Conservation (phyloP, 2,329 filamentous ascomycete genomes). For the Fusarium nodosum region DNA sequence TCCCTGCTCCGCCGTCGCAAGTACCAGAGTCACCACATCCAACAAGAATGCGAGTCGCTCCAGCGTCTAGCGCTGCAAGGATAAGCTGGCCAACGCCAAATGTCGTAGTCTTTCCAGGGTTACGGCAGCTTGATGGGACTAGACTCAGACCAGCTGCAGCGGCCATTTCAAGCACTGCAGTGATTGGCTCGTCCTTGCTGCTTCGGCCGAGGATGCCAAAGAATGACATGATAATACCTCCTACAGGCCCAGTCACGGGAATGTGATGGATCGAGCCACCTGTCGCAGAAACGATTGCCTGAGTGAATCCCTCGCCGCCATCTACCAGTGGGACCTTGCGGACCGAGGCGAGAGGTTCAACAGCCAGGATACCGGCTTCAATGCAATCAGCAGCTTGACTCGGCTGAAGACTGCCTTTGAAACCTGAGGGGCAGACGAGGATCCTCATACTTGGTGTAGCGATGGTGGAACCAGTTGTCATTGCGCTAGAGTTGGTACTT, state of each 20-base stretch:
- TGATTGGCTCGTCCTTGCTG: slow-evolving; percentile 45
- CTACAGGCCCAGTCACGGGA: slow-evolving; percentile 61
- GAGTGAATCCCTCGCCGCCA: slow-evolving; percentile 66
- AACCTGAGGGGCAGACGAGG: slow-evolving; percentile 66
- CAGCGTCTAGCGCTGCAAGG: slow-evolving; percentile 60
- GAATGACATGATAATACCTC: slow-evolving; percentile 58
- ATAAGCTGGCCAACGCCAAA: slow-evolving; percentile 66
- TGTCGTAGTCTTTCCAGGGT: slow-evolving; percentile 64
- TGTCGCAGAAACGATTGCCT: slow-evolving; percentile 60
- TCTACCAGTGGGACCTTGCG: slow-evolving; percentile 66
- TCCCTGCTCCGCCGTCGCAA: slow-evolving; percentile 66
- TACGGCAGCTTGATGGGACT: slow-evolving; percentile 59
- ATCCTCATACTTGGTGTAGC: slow-evolving; percentile 50
- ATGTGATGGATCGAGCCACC: slow-evolving; percentile 56
- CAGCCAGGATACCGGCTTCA: slow-evolving; percentile 19
- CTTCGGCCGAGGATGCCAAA: slow-evolving; percentile 60
- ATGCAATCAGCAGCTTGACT: slow-evolving; percentile 62
- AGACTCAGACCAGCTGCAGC: slow-evolving; percentile 65
- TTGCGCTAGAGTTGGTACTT: background rate
- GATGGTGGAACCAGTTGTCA: slow-evolving; percentile 5
- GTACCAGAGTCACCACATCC: slow-evolving; percentile 69
- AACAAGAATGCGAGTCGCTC: slow-evolving; percentile 61
- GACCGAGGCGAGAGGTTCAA: slow-evolving; percentile 51
- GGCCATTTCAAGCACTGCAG: slow-evolving; percentile 67
- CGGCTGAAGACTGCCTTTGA: slow-evolving; percentile 66